Conservation (phyloP, 257 asterid genomes). For the Leptodermis oblonga region DNA sequence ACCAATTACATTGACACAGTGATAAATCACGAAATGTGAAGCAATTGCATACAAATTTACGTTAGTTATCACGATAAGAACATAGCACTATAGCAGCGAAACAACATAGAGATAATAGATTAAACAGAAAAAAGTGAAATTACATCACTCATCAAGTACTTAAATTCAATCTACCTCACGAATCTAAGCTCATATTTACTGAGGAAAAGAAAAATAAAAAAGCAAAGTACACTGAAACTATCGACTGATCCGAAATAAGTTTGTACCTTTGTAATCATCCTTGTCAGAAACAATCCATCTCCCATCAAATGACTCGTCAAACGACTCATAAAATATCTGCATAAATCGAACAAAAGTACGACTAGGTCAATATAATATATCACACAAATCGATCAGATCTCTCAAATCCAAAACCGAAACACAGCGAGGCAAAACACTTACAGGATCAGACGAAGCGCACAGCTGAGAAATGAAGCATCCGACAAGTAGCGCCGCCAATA, state of each 20-base stretch:
- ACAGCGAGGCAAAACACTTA: slow-evolving; percentile 16
- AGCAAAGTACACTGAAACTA: no score
- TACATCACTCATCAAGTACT: background rate
- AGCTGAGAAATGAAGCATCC: slow-evolving; percentile 63
- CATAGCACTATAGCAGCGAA: background rate
- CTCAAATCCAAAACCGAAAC: background rate
- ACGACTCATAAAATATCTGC: slow-evolving; percentile 76
- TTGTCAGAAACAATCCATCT: slow-evolving; percentile 76
- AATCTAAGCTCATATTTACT: background rate
- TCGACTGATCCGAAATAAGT: slow-evolving; percentile 19
- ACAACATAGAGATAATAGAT: background rate
- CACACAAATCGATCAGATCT: background rate
- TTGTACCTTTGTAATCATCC: slow-evolving; percentile 64
- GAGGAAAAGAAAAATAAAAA: no score
- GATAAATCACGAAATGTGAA: background rate
- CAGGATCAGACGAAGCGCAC: slow-evolving; percentile 67
- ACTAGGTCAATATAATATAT: background rate
- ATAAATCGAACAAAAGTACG: background rate
- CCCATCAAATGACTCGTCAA: slow-evolving; percentile 76
- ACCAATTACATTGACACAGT: background rate
- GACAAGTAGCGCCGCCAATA: slow-evolving; percentile 34
- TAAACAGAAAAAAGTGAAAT: background rate
- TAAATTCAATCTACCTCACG: background rate
- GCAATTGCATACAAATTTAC: background rate
- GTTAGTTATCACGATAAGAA: no score